Percentiles rank a stretch among this genome's conserved stretches.
Evolutionary conservation across 176 grass and related monocot species (phyloP).

Genomic region (Aegilops bicornis): DNA sequence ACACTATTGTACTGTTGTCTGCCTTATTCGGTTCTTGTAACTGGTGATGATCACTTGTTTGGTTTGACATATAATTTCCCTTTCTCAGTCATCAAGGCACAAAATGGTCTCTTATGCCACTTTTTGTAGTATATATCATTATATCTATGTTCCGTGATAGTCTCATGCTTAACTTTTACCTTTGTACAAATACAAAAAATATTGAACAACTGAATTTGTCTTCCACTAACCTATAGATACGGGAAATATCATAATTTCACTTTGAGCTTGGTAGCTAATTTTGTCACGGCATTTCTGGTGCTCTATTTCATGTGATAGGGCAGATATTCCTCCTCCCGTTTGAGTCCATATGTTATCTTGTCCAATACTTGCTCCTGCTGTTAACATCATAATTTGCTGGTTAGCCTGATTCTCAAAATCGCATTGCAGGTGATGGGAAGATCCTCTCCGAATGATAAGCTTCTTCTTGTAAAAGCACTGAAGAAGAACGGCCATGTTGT

Average conservation of each 20-base stretch:
- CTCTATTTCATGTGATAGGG: slow-evolving; percentile 20
- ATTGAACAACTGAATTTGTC: not conserved
- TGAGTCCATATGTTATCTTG: slow-evolving; percentile 7
- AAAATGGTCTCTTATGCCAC: not conserved
- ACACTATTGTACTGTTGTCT: not conserved
- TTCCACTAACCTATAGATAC: slow-evolving; percentile 7
- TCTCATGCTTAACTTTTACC: not conserved
- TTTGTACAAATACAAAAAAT: slow-evolving; percentile 14
- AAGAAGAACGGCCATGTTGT: slow-evolving; percentile 79
- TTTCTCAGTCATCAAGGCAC: not conserved
- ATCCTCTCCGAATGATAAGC: slow-evolving; percentile 95
- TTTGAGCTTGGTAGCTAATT: slow-evolving; percentile 24
- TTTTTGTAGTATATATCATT: not conserved
- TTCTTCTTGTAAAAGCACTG: slow-evolving; percentile 82
- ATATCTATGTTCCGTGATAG: slow-evolving; percentile 4
- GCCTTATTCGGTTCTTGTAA: slow-evolving; percentile 11
- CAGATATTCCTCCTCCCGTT: not conserved
- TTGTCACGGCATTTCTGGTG: not conserved
- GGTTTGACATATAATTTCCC: not conserved
- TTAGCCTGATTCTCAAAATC: slow-evolving; percentile 19
- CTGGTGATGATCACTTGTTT: not conserved
- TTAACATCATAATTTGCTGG: slow-evolving; percentile 21
- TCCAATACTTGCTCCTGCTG: not conserved
- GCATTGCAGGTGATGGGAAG: slow-evolving; percentile 86
- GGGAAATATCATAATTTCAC: not conserved